Evolutionary conservation across 192 early-diverging fungal species (phyloP).

Genomic region (Pilobolus umbonatus): DNA sequence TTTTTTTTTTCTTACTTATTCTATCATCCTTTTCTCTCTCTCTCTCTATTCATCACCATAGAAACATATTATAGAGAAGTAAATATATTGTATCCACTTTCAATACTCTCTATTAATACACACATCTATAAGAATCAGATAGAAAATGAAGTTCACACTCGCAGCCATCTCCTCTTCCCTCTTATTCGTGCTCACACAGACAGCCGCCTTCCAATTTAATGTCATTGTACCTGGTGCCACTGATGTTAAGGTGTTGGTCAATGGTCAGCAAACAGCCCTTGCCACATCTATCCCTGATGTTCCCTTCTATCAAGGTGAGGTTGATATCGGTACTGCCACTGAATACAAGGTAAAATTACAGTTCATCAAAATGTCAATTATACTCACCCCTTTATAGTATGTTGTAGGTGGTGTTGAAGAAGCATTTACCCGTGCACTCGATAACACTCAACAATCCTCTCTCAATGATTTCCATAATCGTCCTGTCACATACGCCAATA

Average conservation of each 20-base stretch:
- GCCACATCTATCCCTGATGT: conserved; percentile 31
- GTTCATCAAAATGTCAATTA: not conserved
- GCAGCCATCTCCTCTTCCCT: conserved; percentile 7
- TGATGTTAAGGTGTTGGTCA: conserved; percentile 34
- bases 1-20: not conserved
- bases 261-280: conserved; percentile 27
- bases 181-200: conserved; percentile 17
- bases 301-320: conserved; percentile 33
- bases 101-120: not conserved
- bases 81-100: not conserved
- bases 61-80: not conserved
- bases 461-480: conserved; percentile 41
- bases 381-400: conserved; percentile 19
- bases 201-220: conserved; percentile 35
- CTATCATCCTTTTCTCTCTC: not conserved
- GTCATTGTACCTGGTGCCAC: conserved; percentile 40
- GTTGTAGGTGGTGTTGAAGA: conserved; percentile 32
- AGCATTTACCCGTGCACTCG: conserved; percentile 38
- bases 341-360: conserved; percentile 33
- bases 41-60: not conserved
- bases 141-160: conserved; percentile 19
- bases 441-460: conserved; percentile 17
- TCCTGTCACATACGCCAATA: conserved; percentile 39
- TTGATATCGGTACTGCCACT: conserved; percentile 20
- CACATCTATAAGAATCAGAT: not conserved